Base-by-base conservation (phyloP, 2,329 filamentous ascomycete species). In the Neonectria coccinea region DNA sequence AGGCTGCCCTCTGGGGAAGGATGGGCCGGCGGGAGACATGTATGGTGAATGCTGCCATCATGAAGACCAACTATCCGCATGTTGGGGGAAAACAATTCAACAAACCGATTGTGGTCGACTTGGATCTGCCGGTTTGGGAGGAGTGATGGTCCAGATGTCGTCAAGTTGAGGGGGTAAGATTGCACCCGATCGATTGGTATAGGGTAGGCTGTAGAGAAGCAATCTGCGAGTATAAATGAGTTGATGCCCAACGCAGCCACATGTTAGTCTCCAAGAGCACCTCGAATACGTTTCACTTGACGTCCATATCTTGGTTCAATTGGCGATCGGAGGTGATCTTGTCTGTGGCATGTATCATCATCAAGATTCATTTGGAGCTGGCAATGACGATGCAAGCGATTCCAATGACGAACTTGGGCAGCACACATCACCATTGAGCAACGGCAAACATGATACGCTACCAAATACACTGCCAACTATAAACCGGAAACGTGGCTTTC, bases 91-190 rank as follows among this genome's bases (percentile, higher is more conserved):
- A 89, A 76, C 83, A 79, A 66, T 89, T 92, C 78, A 89, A 94
- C 78, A 92, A 94, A 75, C 90, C 93, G 20, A 91, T 97, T 69
- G 90, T 97, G n/a, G 89, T 97, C 12, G 92, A 97, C 75, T 74
- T 97, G 31, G 88, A 94, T 68, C 80, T 96, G 65, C 90, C 90
- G 0, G 81, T 89, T 7, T 79, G 76, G 75, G 65, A 69, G 29
- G 67, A 74, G 25, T 65, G 59, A 42, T 25, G 45, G 48, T 42
- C 50, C 41, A 41, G 16, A 20, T 33, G 47, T 51, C 27, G 27
- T 33, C 5, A n/a, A n/a, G n/a, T n/a, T n/a, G 47, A 20, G 5
- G n/a, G 14, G n/a, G 29, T 51, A n/a, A 33, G n/a, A 45, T 14
- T 20, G 33, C 27, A 27, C 7, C 7, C 20, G 18, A n/a, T 31